A percentile compares a stretch with the other conserved stretches of the same genome.
Conservation (phyloP, 2,329 filamentous ascomycete genomes). For the Neopestalotiopsis sp. region DNA sequence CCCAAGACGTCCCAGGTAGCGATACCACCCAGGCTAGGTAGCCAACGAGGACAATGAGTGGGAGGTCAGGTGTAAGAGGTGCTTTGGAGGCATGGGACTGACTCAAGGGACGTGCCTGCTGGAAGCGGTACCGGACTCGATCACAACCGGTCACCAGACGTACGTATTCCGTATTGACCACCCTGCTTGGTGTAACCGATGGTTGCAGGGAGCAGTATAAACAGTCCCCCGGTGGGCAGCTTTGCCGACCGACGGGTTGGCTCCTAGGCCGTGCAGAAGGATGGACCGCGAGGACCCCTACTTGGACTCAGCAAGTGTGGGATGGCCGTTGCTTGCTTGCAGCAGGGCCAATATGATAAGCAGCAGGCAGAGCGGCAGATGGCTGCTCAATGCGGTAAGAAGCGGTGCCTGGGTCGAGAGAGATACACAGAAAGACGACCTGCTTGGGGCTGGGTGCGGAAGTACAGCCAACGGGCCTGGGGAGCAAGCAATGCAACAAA, state of each 20-base stretch:
- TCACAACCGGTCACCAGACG: background rate
- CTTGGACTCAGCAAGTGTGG: background rate
- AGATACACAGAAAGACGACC: background rate
- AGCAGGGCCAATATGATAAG: background rate
- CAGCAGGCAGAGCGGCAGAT: background rate
- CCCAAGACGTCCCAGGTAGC: background rate
- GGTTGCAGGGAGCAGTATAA: background rate
- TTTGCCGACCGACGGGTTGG: background rate
- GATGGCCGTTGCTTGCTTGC: background rate
- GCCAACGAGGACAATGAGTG: background rate
- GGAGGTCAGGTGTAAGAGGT: background rate
- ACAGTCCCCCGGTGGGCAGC: background rate
- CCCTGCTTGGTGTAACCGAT: constrained; percentile 1
- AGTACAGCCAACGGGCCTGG: background rate
- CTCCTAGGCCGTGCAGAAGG: background rate
- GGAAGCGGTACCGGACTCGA: background rate
- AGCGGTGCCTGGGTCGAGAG: background rate
- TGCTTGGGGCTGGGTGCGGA: background rate
- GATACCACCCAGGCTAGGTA: background rate
- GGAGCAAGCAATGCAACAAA: background rate
- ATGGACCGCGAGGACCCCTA: background rate
- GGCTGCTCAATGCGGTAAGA: background rate
- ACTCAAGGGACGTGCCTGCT: background rate
- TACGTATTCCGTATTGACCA: background rate
- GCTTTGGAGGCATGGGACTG: background rate